These are phyloP conservation scores for Bondarzewia mesenterica DNA, from an alignment of 1,284 basidiomycete genomes.

Conservation along the genomic window DNA sequence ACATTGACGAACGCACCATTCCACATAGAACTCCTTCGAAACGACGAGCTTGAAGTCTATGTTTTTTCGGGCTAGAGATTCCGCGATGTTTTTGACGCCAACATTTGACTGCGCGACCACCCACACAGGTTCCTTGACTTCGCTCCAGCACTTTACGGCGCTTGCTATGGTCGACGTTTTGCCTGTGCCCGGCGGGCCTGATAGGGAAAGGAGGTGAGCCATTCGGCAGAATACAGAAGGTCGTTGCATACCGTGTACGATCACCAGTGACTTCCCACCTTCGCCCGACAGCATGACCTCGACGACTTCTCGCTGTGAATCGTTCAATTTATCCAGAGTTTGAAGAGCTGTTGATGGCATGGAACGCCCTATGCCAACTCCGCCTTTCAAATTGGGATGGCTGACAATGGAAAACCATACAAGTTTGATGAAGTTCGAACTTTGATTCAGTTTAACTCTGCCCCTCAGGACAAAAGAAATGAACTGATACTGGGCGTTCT, in stretches of 20 bases:
- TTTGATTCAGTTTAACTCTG: conserved; percentile 3
- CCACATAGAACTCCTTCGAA: conserved; percentile 39
- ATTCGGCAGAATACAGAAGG: too few species aligned
- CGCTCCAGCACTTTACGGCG: conserved; percentile 14
- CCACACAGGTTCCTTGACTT: conserved; percentile 14
- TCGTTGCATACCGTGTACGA: conserved; percentile 7
- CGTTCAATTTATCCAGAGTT: neutral
- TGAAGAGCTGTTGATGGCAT: neutral
- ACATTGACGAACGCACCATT: conserved; percentile 28
- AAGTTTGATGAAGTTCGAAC: conserved; percentile 2
- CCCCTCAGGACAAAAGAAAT: conserved; percentile 19
- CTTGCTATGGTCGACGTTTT: conserved; percentile 25
- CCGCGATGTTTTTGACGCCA: conserved; percentile 39
- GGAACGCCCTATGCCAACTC: neutral
- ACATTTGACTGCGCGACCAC: conserved; percentile 32
- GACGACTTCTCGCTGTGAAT: neutral
- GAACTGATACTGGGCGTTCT: conserved; percentile 28
- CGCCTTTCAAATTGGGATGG: neutral
- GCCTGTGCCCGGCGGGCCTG: conserved; percentile 26
- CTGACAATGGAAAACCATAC: conserved; percentile 3
- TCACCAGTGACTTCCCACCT: conserved; percentile 3
- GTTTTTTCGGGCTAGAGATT: conserved; percentile 26
- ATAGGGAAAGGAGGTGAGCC: neutral
- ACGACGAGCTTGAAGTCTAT: conserved; percentile 38
- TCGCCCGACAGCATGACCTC: neutral